phyloP scores from a whole-genome alignment of 31 red algal genomes.

The Odonthalia washingtoniensis region DNA sequence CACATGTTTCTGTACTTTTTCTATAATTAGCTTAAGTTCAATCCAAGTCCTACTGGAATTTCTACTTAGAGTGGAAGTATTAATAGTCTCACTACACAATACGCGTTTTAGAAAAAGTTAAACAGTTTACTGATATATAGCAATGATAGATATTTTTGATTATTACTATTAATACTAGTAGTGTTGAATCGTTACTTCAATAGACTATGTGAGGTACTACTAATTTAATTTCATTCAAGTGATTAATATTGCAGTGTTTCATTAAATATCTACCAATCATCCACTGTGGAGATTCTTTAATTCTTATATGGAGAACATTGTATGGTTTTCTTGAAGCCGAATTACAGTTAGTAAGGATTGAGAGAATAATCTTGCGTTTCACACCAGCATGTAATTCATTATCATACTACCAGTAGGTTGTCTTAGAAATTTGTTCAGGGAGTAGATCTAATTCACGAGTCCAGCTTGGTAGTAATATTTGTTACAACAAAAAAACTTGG shows the following conservation, averaged over 20 bases:
- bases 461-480: neutral
- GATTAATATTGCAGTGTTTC: neutral
- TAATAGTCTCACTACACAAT: neutral
- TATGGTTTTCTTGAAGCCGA: neutral
- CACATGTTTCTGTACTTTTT: neutral
- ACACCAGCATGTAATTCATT: neutral
- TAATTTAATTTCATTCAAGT: neutral
- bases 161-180: too few relatives aligned
- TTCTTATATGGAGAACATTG: constrained; percentile 2
- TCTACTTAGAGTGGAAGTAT: neutral
- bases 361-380: constrained; percentile 2
- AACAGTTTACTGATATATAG: neutral
- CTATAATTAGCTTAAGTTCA: too few relatives aligned
- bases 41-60: neutral
- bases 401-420: neutral
- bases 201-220: neutral
- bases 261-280: too few relatives aligned
- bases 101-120: neutral
- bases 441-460: neutral
- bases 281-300: neutral
- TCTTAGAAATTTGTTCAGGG: neutral
- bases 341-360: neutral
- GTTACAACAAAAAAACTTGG: neutral
- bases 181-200: neutral
- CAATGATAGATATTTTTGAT: constrained; percentile 12